These are phyloP conservation scores for Ligustrum vulgare DNA, from an alignment of 257 asterid genomes.

Conservation along the genomic window DNA sequence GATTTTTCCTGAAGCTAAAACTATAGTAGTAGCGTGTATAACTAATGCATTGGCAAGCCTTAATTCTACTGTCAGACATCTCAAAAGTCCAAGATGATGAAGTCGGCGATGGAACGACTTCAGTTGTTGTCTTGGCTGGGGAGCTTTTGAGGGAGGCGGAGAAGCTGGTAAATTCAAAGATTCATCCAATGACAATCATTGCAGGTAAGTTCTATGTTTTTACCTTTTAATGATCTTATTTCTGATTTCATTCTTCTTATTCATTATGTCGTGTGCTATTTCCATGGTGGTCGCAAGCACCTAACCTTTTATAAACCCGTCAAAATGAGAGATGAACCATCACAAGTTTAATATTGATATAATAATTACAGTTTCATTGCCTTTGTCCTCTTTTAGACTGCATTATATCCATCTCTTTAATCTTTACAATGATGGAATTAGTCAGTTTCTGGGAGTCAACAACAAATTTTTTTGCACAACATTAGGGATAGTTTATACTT, in stretches of 20 bases:
- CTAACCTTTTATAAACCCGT: background rate
- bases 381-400: background rate
- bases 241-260: background rate
- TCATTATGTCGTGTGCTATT: background rate
- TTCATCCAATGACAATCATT: constrained; percentile 94
- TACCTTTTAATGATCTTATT: background rate
- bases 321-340: background rate
- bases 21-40: background rate
- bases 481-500: background rate
- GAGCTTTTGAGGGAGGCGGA: constrained; percentile 98
- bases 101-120: constrained; percentile 99
- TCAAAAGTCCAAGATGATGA: constrained; percentile 99
- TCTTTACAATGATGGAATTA: background rate
- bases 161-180: constrained; percentile 82
- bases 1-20: background rate
- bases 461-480: background rate
- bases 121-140: constrained; percentile 97
- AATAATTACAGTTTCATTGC: background rate
- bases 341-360: background rate
- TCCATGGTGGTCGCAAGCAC: background rate
- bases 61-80: constrained; percentile 56
- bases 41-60: constrained; percentile 23
- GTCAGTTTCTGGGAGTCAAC: background rate
- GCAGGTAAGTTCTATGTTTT: constrained; percentile 48
- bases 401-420: background rate